Base-by-base conservation (phyloP, 306 rosid species). In the Chamaecrista fasciculata region DNA sequence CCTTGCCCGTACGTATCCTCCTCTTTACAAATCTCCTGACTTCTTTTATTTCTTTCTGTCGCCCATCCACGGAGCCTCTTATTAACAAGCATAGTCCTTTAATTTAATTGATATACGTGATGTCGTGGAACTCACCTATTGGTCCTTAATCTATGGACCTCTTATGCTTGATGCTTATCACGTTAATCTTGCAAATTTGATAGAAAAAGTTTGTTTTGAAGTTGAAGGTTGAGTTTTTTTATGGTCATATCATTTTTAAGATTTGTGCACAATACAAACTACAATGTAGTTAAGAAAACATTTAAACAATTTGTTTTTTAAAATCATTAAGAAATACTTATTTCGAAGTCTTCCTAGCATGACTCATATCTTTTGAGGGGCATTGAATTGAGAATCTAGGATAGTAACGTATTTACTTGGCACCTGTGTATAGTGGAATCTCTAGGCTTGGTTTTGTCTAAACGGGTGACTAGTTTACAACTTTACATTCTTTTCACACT, bases 1-100 rank as follows among this genome's bases (percentile, higher is more conserved):
- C 91, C 72, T 85, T 94, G 44, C 99, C 99, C 21, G 99, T 94
- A 79, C 80, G 96, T 86, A n/a, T n/a, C n/a, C 71, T 74, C 53
- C 73, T 47, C 36, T 37, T 11, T 21, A 20, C 5, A 21, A 21
- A 28, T 11, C 47, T 58, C 21, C 31, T 56, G 44, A 36, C 48
- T 59, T 36, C 9, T 31, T 33, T 51, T 11, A 23, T 33, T 51
- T 11, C 31, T 49, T 11, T 56, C 48, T 24, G 20, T 25, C 53
- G 25, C 69, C 58, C 42, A 23, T 46, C 53, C 63, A 3, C 52
- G 23, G 67, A 64, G 34, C 23, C 62, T 67, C 43, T 28, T 42
- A 68, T 57, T 58, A 58, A 50, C 36, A 33, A 63, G 52, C 47
- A 71, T 26, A 75, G 57, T 37, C 8, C 24, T 20, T 48, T 37